A percentile compares a stretch with the other conserved stretches of the same genome.
phyloP scores from a whole-genome alignment of 1,284 basidiomycete species.

The Cutaneotrichosporon cutaneum region DNA sequence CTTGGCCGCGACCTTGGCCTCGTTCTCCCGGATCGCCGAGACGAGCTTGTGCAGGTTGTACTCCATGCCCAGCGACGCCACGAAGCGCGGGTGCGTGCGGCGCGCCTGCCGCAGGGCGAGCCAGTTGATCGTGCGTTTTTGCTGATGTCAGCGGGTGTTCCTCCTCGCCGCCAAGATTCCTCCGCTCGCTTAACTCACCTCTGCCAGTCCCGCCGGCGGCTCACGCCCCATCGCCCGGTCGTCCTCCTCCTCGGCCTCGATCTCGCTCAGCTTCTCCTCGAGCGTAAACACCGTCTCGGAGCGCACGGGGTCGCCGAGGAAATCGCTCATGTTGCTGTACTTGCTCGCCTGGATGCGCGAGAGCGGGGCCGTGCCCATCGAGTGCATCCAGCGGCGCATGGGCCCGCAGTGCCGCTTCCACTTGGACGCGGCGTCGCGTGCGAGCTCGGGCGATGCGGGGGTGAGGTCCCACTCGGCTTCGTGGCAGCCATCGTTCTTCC shows the following conservation, averaged over 20 bases:
- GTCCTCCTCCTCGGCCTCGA: constrained; percentile 43
- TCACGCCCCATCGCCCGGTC: constrained; percentile 43
- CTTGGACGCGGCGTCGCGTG: constrained; percentile 19
- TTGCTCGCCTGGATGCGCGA: constrained; percentile 38
- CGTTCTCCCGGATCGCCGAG: constrained; percentile 22
- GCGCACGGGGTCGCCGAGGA: constrained; percentile 27
- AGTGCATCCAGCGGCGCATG: constrained; percentile 31
- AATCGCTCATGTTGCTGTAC: constrained; percentile 38
- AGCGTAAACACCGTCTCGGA: constrained; percentile 25
- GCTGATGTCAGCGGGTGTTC: constrained; percentile 14
- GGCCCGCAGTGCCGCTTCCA: constrained; percentile 30
- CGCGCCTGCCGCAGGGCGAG: constrained; percentile 40
- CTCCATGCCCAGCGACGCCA: constrained; percentile 24
- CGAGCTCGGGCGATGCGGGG: constrained; percentile 25
- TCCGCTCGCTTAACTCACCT: constrained; percentile 25
- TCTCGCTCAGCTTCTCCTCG: constrained; percentile 32
- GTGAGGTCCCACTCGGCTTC: constrained; percentile 43
- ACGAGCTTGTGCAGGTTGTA: constrained; percentile 36
- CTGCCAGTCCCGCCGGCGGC: constrained; percentile 27
- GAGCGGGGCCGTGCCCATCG: constrained; percentile 43
- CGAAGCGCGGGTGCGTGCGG: constrained; percentile 33
- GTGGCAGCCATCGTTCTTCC: constrained; percentile 50
- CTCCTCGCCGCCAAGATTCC: neutral
- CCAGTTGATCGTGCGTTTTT: constrained; percentile 41
- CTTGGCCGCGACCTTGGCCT: neutral